Base-by-base conservation (phyloP, 371 early-diverging fungal species). In the Mucor irregularis region DNA sequence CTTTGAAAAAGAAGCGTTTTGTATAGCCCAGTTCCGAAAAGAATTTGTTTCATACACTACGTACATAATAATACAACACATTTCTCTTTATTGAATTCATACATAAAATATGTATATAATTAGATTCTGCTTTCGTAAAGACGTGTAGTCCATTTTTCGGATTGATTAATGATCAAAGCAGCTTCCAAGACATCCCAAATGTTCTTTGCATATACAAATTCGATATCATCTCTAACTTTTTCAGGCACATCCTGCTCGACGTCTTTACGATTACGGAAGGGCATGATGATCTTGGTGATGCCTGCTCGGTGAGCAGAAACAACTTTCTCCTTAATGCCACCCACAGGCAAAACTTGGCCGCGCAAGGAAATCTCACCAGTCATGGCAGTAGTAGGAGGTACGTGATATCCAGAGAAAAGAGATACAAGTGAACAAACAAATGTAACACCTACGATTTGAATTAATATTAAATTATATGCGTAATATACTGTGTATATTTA, bases 301-400 rank as follows among this genome's bases (percentile, higher is more conserved):
- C 91, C 90, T 13, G 88, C 88, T 3, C 92, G 84, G 63, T 92
- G 91, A 1, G 94, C 94, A 2, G 92, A 90, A 13, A 91, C 80
- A 17, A 91, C 83, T 65, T 93, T 93, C 64, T 93, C 93, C 67
- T 90, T 90, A 66, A 93, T 85, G 3, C 93, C 93, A 0, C 93
- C 91, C 2, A 95, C 91, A 16, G 93, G 92, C 30, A 91, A 71
- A 2, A 95, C 92, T 38, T 84, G 78, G 0, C 95, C 95, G 5
- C 90, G 83, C 11, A 93, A 72, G 0, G 93, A 90, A 17, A 95
- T 83, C 68, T 95, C 95, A 22, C 95, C 95, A 5, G 93, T 92
- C 89, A 92, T 90, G 6, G 89, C 90, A 0, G 83, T 81, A 4
- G 78, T 78, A 4, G 74, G 49, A 9, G 84, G 81, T 1, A 90